Conservation (phyloP, 768 basidiomycete species). For the Suillus ampliporus region DNA sequence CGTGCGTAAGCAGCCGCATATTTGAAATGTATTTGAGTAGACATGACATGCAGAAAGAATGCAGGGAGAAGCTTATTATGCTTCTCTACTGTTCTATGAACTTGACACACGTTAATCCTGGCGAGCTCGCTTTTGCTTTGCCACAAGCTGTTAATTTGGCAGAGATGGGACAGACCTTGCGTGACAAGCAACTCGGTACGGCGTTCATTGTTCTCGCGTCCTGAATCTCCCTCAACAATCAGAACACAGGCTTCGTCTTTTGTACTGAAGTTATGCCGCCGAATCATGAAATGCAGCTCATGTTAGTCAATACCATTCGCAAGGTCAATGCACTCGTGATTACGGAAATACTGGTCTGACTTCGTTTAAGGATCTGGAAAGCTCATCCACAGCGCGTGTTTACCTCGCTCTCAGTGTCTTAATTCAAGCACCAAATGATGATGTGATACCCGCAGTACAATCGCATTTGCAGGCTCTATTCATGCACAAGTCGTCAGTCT, state of each 20-base stretch:
- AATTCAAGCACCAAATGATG: constrained; percentile 62
- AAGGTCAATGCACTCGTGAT: constrained; percentile 54
- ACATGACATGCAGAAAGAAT: constrained; percentile 52
- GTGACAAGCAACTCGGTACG: constrained; percentile 72
- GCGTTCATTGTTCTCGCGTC: constrained; percentile 3
- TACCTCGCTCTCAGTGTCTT: constrained; percentile 77
- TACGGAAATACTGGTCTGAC: constrained; percentile 13
- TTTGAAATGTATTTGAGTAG: constrained; percentile 15
- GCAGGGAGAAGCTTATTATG: constrained; percentile 69
- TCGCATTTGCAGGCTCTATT: constrained; percentile 67
- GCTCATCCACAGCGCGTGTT: constrained; percentile 55
- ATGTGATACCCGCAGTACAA: constrained; percentile 79
- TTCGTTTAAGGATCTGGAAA: constrained; percentile 69
- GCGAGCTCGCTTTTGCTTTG: constrained; percentile 72
- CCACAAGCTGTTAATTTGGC: constrained; percentile 79
- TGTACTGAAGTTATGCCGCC: constrained; percentile 74
- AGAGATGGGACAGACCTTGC: constrained; percentile 63
- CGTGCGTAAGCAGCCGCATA: constrained; percentile 48
- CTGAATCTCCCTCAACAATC: constrained; percentile 9
- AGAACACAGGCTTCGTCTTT: constrained; percentile 71
- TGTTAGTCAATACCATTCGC: constrained; percentile 86
- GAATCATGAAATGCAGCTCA: constrained; percentile 73
- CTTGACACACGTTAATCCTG: constrained; percentile 45
- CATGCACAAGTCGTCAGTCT: constrained; percentile 76
- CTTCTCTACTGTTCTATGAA: constrained; percentile 72